Base-by-base conservation (phyloP, 257 asterid genomes). In the Echites panduratus region DNA sequence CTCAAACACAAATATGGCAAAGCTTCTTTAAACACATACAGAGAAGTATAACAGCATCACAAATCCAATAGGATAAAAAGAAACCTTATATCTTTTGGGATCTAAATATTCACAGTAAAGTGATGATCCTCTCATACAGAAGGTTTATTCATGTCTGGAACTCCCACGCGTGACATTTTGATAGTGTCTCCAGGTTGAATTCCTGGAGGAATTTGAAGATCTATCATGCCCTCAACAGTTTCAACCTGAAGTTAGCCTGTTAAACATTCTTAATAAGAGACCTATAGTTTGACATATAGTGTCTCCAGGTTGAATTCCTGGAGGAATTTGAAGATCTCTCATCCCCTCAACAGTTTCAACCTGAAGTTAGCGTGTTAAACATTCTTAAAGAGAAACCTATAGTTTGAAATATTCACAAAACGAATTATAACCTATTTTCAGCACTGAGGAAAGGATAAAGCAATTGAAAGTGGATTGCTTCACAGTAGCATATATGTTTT, bases 281-380 rank as follows among this genome's bases (percentile, higher is more conserved):
- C 27, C 20, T 9, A 11, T 57, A 56, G 64, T 9, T 56, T 57
- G 57, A 24, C 38, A 22, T 14, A 95, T 71, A 50, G 82, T 89
- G 66, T 87, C 93, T 71, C 98, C 98, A 73, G 99, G 94, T 72
- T 92, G 97, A 81, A 85, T 84, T 75, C 99, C 99, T 67, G 96
- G 86, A 49, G 97, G 98, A 77, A 95, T 81, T 72, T 78, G 81
- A 77, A 95, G 96, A 82, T 95, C 89, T 87, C 84, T 92, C 79
- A 73, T 59, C 58, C 99, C 99, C 75, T 89, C 97, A 44, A 88
- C 93, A 72, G 97, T 95, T 66, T 82, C 82, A 81, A 95, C 99
- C 99, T 95, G 81, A 54, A 71, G 66, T 84, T 65, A 72, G 64
- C 54, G 73, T 44, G 53, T 69, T 72, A 69, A 70, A 70, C 71